phyloP scores from a whole-genome alignment of 495 filamentous ascomycete genomes.

The Xylaria palmicola region DNA sequence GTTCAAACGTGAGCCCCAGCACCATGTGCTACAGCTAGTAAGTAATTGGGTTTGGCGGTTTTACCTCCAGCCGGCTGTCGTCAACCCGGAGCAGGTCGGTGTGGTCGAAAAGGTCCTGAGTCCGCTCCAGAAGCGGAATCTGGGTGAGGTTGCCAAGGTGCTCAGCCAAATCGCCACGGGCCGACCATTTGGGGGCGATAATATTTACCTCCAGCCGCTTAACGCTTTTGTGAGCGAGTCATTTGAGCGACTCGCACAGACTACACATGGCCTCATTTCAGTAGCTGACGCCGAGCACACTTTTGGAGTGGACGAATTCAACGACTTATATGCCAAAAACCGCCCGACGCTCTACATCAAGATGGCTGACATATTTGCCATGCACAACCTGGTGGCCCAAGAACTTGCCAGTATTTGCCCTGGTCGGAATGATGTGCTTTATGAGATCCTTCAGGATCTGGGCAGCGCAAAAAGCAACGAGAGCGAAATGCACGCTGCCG shows the following conservation, averaged over 20 bases:
- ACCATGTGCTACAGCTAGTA: constrained; percentile 76
- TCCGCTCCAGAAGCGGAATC: constrained; percentile 89
- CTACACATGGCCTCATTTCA: constrained; percentile 71
- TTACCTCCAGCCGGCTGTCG: constrained; percentile 86
- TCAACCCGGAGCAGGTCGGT: constrained; percentile 84
- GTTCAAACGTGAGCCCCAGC: constrained; percentile 77
- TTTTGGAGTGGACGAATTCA: constrained; percentile 98
- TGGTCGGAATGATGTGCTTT: constrained; percentile 79
- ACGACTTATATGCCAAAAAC: constrained; percentile 91
- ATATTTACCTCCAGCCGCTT: constrained; percentile 91
- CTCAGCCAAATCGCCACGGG: constrained; percentile 83
- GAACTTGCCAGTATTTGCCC: constrained; percentile 76
- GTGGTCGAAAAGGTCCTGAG: constrained; percentile 84
- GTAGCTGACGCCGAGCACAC: constrained; percentile 83
- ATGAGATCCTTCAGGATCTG: constrained; percentile 87
- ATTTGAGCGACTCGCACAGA: constrained; percentile 73
- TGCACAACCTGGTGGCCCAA: constrained; percentile 81
- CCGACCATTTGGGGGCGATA: constrained; percentile 85
- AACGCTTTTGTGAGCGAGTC: constrained; percentile 88
- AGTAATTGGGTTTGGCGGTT: constrained; percentile 90
- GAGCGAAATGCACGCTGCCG: constrained; percentile 82
- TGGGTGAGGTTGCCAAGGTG: constrained; percentile 88
- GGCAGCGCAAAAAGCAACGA: constrained; percentile 95
- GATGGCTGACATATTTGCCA: constrained; percentile 94
- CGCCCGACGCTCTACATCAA: constrained; percentile 98